Percentiles rank a stretch among this genome's conserved stretches.
These are phyloP conservation scores for Cutaneotrichosporon cutaneum DNA, from an alignment of 1,284 basidiomycete genomes.

Conservation along the genomic window DNA sequence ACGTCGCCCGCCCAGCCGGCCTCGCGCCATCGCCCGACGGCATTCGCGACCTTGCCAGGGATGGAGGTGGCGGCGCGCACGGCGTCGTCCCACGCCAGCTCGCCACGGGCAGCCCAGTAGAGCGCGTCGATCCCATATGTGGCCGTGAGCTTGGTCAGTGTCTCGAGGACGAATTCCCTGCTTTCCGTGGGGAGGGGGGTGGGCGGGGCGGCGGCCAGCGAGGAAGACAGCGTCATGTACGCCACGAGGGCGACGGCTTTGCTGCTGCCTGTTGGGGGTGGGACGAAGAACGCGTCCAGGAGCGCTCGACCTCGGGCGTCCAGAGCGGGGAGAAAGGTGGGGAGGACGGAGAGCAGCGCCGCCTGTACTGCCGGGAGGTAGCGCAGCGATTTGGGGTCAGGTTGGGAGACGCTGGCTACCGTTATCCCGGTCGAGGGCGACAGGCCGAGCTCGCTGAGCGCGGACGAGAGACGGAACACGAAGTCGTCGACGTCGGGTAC, in stretches of 20 bases:
- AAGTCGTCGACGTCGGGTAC: slow-evolving; percentile 32
- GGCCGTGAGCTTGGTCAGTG: slow-evolving; percentile 60
- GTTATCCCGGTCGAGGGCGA: not conserved
- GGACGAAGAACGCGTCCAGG: slow-evolving; percentile 37
- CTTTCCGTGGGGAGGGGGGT: slow-evolving; percentile 24
- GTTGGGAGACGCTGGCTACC: no score
- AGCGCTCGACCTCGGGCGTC: slow-evolving; percentile 51
- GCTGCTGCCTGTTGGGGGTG: slow-evolving; percentile 8
- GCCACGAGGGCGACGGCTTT: slow-evolving; percentile 30
- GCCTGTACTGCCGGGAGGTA: slow-evolving; percentile 39
- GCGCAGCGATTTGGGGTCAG: slow-evolving; percentile 19
- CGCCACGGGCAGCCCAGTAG: slow-evolving; percentile 44
- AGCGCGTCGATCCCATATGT: slow-evolving; percentile 70
- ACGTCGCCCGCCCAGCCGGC: slow-evolving; percentile 33
- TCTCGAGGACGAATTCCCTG: slow-evolving; percentile 33
- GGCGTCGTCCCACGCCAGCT: slow-evolving; percentile 45
- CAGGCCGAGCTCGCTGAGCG: slow-evolving; percentile 15
- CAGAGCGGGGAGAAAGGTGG: slow-evolving; percentile 66
- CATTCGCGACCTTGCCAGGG: slow-evolving; percentile 47
- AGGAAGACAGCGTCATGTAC: slow-evolving; percentile 34
- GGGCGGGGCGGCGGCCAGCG: slow-evolving; percentile 25
- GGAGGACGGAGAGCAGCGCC: slow-evolving; percentile 50
- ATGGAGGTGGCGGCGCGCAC: slow-evolving; percentile 31
- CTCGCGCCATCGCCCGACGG: slow-evolving; percentile 52
- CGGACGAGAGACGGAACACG: slow-evolving; percentile 12